Conservation (phyloP, 2,329 filamentous ascomycete genomes). For the Reticulascus tulasneorum region DNA sequence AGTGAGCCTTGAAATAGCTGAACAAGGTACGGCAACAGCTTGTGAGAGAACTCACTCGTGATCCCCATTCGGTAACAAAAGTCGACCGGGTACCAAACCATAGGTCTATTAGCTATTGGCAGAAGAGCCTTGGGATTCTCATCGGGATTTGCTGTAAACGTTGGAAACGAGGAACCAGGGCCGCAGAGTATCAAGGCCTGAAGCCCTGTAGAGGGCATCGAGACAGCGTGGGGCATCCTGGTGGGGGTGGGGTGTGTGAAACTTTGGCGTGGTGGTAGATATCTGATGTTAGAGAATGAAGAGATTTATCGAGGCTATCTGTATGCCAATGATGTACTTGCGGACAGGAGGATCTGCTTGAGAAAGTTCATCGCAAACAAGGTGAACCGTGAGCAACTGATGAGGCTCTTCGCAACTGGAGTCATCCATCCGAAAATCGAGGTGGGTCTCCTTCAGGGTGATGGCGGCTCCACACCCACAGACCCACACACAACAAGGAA, state of each 20-base stretch:
- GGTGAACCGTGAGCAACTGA: too few relatives aligned
- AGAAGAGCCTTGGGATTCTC: constrained; percentile 79
- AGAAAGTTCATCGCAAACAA: too few relatives aligned
- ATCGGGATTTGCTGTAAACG: constrained; percentile 75
- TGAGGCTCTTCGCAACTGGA: too few relatives aligned
- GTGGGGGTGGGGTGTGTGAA: too few relatives aligned
- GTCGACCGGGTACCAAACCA: constrained; percentile 87
- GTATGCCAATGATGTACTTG: too few relatives aligned
- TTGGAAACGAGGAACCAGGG: constrained; percentile 75
- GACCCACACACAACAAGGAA: too few relatives aligned
- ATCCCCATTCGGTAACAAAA: constrained; percentile 81
- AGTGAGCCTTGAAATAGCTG: not conserved
- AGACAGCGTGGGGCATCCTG: constrained; percentile 70
- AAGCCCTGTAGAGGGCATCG: constrained; percentile 70
- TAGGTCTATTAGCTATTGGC: constrained; percentile 78
- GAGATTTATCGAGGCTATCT: too few relatives aligned
- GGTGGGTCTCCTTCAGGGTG: too few relatives aligned
- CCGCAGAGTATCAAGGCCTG: constrained; percentile 82
- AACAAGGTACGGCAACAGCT: not conserved
- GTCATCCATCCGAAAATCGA: too few relatives aligned
- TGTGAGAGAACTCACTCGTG: constrained; percentile 51
- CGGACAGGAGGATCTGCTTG: too few relatives aligned
- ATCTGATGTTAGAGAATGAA: too few relatives aligned
- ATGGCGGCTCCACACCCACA: too few relatives aligned
- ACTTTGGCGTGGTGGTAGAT: constrained; percentile 11